These are phyloP conservation scores for Cryptococcus deneoformans DNA, from an alignment of 1,284 basidiomycete genomes.

Conservation along the genomic window DNA sequence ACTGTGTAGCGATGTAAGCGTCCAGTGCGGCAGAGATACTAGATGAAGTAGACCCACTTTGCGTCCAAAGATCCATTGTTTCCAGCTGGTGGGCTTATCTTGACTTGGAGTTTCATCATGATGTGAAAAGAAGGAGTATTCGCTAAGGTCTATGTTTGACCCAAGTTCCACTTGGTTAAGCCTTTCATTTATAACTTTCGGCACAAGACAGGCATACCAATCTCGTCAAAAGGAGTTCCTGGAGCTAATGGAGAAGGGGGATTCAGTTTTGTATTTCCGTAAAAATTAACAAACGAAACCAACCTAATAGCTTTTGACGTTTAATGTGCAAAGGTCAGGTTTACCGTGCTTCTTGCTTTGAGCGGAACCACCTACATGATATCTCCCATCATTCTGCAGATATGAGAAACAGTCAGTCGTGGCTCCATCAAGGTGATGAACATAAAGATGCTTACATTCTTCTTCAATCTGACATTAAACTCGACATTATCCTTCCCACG, in stretches of 20 bases:
- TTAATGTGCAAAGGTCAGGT: no score
- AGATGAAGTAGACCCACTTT: conserved; percentile 14
- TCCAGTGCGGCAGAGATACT: no score
- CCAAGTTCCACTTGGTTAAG: no score
- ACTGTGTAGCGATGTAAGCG: conserved; percentile 1
- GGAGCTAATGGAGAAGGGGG: conserved; percentile 34
- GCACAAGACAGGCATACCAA: conserved; percentile 23
- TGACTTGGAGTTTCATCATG: conserved; percentile 3
- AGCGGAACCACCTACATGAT: conserved; percentile 20
- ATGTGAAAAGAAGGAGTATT: conserved; percentile 23
- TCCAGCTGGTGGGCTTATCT: conserved; percentile 10
- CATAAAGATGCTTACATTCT: conserved; percentile 23
- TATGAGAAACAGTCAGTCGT: background rate
- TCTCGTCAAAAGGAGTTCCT: conserved; percentile 48
- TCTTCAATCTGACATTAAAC: conserved; percentile 35
- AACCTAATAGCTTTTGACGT: conserved; percentile 21
- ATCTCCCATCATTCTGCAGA: conserved; percentile 27
- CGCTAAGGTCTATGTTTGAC: conserved; percentile 28
- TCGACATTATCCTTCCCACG: conserved; percentile 22
- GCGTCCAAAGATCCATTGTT: conserved; percentile 25
- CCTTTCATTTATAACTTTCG: no score
- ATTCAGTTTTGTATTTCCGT: background rate
- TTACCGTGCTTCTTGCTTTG: background rate
- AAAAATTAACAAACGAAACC: conserved; percentile 4
- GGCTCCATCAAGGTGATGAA: background rate